Evolutionary conservation across 371 early-diverging fungal species (phyloP).

Genomic region (Lichtheimia ramosa): DNA sequence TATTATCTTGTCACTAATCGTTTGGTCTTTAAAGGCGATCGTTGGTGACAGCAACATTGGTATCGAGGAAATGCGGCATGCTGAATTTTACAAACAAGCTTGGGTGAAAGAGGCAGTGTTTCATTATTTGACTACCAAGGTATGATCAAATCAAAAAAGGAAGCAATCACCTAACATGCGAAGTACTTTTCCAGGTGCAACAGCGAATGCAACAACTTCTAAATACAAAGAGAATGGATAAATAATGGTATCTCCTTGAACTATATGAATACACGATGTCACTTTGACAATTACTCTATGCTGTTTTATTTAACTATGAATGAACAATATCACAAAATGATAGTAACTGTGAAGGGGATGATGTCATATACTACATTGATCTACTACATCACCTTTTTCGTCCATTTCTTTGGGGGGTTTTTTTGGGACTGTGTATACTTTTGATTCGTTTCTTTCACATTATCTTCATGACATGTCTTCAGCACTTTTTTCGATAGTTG

Average conservation of each 20-base stretch:
- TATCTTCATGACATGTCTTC: not conserved
- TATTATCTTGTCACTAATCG: not conserved
- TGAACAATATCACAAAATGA: too few species aligned
- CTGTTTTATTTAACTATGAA: too few species aligned
- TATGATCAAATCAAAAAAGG: slow-evolving; percentile 6
- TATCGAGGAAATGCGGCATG: slow-evolving; percentile 75
- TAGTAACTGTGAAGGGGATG: too few species aligned
- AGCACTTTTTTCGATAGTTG: slow-evolving; percentile 41
- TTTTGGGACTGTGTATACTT: too few species aligned
- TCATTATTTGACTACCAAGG: slow-evolving; percentile 77
- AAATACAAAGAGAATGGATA: slow-evolving; percentile 24
- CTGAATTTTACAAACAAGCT: slow-evolving; percentile 81
- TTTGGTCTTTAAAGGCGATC: slow-evolving; percentile 48
- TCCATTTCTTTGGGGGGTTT: too few species aligned
- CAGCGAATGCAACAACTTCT: slow-evolving; percentile 53
- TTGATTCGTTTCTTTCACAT: too few species aligned
- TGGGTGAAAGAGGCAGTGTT: slow-evolving; percentile 91
- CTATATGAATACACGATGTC: too few species aligned
- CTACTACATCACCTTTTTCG: too few species aligned
- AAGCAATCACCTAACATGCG: not conserved
- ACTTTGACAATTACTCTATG: too few species aligned
- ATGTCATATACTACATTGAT: too few species aligned
- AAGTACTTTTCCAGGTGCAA: slow-evolving; percentile 28
- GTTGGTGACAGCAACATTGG: slow-evolving; percentile 84
- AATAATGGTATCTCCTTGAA: too few species aligned